phyloP scores from a whole-genome alignment of 23 red algal species.

The Gracilaria domingensis region DNA sequence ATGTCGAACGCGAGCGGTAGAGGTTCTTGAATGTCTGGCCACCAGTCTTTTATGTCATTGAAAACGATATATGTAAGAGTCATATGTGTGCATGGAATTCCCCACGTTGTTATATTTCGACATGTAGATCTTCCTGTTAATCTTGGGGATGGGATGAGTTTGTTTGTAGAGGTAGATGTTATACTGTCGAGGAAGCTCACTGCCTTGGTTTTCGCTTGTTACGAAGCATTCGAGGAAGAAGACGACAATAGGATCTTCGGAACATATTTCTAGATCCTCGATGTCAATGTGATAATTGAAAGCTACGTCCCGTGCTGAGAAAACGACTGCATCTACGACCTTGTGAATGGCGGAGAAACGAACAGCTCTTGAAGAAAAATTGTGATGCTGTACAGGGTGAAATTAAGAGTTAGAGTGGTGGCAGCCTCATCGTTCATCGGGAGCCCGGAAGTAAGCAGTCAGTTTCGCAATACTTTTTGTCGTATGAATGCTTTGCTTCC shows the following conservation, averaged over 20 bases:
- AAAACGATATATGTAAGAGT: not conserved
- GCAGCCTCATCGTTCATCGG: not conserved
- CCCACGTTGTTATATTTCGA: not conserved
- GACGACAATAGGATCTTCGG: not conserved
- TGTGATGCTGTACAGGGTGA: not conserved
- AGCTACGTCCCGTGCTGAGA: not conserved
- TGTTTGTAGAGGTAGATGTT: not conserved
- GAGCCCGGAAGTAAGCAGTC: not conserved
- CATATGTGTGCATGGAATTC: not conserved
- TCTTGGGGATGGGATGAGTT: not conserved
- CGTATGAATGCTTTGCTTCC: not conserved
- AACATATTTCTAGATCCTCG: not conserved
- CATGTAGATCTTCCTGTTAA: not conserved
- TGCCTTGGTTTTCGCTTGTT: too few species aligned
- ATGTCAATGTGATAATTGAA: not conserved
- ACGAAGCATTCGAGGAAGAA: not conserved
- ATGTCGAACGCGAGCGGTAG: not conserved
- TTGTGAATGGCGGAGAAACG: not conserved
- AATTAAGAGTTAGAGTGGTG: not conserved
- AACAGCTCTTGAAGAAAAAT: not conserved
- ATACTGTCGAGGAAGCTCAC: too few species aligned
- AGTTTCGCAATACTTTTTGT: not conserved
- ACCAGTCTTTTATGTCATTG: not conserved
- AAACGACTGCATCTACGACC: not conserved
- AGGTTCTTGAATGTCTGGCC: not conserved